Evolutionary conservation across 768 basidiomycete species (phyloP).

Genomic region (Boletus fagicola): DNA sequence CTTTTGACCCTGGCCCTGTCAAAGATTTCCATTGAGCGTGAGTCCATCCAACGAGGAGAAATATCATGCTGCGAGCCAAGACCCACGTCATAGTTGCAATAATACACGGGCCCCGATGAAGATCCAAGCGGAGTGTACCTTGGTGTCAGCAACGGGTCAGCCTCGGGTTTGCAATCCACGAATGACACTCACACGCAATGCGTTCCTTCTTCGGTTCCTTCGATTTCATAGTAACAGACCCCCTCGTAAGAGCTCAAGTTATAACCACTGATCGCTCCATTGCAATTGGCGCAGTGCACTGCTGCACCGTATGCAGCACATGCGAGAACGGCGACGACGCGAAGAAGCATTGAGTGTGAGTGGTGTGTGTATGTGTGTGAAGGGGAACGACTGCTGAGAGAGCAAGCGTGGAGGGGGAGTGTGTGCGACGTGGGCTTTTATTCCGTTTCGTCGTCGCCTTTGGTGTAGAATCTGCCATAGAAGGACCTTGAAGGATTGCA

Average conservation of each 20-base stretch:
- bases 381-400: background rate
- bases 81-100: constrained; percentile 2
- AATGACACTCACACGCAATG: constrained; percentile 1
- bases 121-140: background rate
- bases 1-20: background rate
- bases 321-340: background rate
- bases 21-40: background rate
- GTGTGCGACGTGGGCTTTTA: background rate
- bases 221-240: background rate
- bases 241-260: background rate
- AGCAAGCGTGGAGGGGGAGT: background rate
- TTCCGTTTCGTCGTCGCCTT: background rate
- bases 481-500: background rate
- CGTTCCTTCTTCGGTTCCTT: too few species aligned
- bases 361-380: background rate
- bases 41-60: background rate
- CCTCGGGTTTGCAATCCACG: background rate
- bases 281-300: background rate
- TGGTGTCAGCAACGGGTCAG: background rate
- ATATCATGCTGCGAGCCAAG: background rate
- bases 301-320: background rate
- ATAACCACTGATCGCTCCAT: background rate
- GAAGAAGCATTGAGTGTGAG: background rate
- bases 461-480: background rate
- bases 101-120: too few species aligned